A percentile compares a stretch with the other conserved stretches of the same genome.
Conservation (phyloP, 1,139 yeast genomes). For the Yarrowia galli region DNA sequence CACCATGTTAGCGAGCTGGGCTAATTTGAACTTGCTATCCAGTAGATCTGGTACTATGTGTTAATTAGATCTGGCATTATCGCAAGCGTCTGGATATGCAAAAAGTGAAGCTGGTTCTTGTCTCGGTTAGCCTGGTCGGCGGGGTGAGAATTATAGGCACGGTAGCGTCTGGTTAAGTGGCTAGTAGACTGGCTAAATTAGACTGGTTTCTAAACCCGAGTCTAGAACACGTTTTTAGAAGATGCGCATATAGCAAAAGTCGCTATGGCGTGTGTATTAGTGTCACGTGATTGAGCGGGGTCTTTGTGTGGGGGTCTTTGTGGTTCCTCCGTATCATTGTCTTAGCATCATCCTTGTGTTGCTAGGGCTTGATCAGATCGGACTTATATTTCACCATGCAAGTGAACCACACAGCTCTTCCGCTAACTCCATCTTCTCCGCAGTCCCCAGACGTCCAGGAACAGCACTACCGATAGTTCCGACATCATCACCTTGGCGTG, state of each 20-base stretch:
- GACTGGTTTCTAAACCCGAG: constrained; percentile 26
- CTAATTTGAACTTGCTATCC: not conserved
- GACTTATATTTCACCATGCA: not conserved
- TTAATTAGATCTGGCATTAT: not conserved
- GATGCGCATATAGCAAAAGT: not conserved
- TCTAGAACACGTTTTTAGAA: constrained; percentile 17
- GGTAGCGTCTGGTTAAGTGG: not conserved
- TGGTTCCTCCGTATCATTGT: not conserved
- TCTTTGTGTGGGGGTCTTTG: not conserved
- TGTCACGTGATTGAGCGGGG: not conserved
- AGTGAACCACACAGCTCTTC: not conserved
- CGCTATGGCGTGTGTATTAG: not conserved
- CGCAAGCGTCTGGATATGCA: constrained; percentile 1
- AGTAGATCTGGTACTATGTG: constrained; percentile 11
- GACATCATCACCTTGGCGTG: not conserved
- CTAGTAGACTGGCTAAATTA: not conserved
- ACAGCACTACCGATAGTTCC: constrained; percentile 4
- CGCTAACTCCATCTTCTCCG: not conserved
- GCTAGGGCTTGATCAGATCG: too few species aligned
- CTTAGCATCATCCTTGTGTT: not conserved
- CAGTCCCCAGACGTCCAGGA: constrained; percentile 9
- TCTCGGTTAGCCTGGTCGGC: not conserved
- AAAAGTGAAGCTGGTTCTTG: not conserved
- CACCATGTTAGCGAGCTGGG: not conserved
- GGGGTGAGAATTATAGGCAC: not conserved